A percentile compares a stretch with the other conserved stretches of the same genome.
Evolutionary conservation across 2,329 filamentous ascomycete species (phyloP).

Genomic region (Ceratocystiopsis brevicomis): DNA sequence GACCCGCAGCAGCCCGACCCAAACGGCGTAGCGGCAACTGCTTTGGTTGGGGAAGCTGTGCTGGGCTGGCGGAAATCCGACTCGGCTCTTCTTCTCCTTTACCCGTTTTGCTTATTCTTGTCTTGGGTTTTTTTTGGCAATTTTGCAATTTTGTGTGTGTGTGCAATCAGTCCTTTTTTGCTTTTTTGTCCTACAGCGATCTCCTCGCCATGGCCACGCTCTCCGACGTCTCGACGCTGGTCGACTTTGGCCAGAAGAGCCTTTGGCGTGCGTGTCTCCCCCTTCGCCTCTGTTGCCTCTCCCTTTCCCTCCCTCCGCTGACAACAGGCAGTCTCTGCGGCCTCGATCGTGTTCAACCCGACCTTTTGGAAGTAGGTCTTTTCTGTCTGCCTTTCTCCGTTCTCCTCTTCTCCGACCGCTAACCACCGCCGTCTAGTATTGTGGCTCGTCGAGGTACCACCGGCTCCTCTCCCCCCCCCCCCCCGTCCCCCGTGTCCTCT

Average conservation of each 20-base stretch:
- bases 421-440: no score
- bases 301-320: neutral
- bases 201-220: conserved; percentile 4
- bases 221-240: conserved; percentile 19
- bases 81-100: neutral
- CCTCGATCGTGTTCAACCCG: conserved; percentile 81
- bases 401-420: no score
- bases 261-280: conserved; percentile 36
- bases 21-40: conserved; percentile 1
- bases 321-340: conserved; percentile 48
- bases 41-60: neutral
- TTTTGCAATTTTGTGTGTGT: neutral
- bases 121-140: neutral
- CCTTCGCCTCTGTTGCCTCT: no score
- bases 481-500: neutral
- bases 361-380: conserved; percentile 91
- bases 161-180: no score
- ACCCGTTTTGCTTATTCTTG: neutral
- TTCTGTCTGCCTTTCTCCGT: neutral
- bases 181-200: neutral
- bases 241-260: conserved; percentile 50
- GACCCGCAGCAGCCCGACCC: no score
- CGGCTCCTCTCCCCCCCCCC: conserved; percentile 4
- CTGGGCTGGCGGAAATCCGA: no score
- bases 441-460: no score